A percentile compares a stretch with the other conserved stretches of the same genome.
Evolutionary conservation across 306 rosid species (phyloP).

Genomic region (Sesbania bispinosa): DNA sequence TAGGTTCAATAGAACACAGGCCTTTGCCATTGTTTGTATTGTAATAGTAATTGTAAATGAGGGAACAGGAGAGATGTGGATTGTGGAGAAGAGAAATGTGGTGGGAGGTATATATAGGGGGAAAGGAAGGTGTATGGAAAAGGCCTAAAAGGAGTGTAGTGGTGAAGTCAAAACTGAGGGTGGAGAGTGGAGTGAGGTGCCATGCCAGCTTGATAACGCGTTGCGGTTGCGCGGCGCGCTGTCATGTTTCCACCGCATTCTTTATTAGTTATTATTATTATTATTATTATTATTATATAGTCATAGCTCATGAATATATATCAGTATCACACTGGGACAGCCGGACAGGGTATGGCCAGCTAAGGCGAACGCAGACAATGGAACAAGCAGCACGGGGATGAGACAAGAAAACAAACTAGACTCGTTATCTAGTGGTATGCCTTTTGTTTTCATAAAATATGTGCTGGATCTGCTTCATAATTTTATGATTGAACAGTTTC

Average conservation of each 20-base stretch:
- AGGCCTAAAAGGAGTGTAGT: not conserved
- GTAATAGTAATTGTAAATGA: not conserved
- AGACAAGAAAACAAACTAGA: not conserved
- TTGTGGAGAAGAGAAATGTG: not conserved
- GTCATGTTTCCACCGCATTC: not conserved
- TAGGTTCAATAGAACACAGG: conserved; percentile 13
- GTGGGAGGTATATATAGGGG: conserved; percentile 13
- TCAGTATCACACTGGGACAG: not conserved
- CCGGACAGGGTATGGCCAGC: conserved; percentile 21
- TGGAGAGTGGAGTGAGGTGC: not conserved
- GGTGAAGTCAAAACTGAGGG: not conserved
- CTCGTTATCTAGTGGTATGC: not conserved
- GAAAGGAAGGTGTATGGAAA: not conserved
- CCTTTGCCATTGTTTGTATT: not conserved
- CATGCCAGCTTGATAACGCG: conserved; percentile 52
- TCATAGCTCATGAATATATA: not conserved
- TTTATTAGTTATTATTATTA: not conserved
- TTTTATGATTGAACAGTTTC: too few relatives aligned
- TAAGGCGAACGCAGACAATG: not conserved
- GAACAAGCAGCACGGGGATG: not conserved
- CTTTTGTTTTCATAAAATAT: not conserved
- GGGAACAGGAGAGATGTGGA: not conserved
- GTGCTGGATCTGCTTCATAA: not conserved
- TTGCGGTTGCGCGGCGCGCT: not conserved
- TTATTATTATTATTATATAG: too few relatives aligned